phyloP scores from a whole-genome alignment of 345 rosid species.

The Corchorus capsularis region DNA sequence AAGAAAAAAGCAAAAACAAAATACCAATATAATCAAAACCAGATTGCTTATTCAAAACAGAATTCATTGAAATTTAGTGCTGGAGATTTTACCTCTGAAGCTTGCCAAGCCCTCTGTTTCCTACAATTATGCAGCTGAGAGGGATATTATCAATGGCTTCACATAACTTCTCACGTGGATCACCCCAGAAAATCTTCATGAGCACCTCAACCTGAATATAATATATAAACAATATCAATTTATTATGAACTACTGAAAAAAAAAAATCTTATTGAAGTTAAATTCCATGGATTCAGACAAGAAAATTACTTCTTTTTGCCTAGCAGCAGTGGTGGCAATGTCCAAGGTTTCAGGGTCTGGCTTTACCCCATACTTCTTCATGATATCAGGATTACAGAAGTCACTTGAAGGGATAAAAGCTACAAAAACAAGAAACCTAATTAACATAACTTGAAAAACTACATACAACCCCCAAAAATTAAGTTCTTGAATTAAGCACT shows the following conservation, averaged over 20 bases:
- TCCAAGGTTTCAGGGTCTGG: slow-evolving; percentile 77
- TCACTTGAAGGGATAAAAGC: slow-evolving; percentile 74
- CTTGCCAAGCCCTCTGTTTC: slow-evolving; percentile 72
- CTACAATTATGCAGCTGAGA: slow-evolving; percentile 55
- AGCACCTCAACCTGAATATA: slow-evolving; percentile 35
- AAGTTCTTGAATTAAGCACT: no score
- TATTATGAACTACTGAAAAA: background rate
- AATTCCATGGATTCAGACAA: background rate
- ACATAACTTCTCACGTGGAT: slow-evolving; percentile 65
- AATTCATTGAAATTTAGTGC: background rate
- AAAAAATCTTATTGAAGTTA: background rate
- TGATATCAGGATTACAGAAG: slow-evolving; percentile 50
- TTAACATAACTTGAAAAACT: no score
- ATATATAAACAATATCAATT: background rate
- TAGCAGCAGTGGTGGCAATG: slow-evolving; percentile 55
- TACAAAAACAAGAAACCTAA: slow-evolving; percentile 24
- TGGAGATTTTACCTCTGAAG: slow-evolving; percentile 51
- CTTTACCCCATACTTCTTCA: slow-evolving; percentile 79
- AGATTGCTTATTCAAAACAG: background rate
- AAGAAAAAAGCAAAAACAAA: no score
- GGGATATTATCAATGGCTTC: slow-evolving; percentile 70
- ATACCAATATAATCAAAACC: background rate
- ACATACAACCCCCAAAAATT: no score
- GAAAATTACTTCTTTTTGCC: slow-evolving; percentile 50
- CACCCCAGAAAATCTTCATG: slow-evolving; percentile 71